phyloP scores from a whole-genome alignment of 169 alveolate genomes.

The Plasmodium adleri region DNA sequence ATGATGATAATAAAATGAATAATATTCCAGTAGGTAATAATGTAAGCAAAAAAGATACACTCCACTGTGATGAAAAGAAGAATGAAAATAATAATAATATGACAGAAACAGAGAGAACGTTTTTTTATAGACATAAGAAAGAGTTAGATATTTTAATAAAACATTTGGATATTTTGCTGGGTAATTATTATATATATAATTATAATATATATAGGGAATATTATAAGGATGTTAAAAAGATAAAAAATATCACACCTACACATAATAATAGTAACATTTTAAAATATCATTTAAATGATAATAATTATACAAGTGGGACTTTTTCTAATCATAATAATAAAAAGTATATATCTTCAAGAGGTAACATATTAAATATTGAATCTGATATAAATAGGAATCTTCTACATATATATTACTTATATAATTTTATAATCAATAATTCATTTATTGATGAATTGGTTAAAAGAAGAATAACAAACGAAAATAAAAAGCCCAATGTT shows the following conservation, averaged over 20 bases:
- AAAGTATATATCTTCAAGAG: no score
- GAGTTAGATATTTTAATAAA: constrained; percentile 39
- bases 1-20: no score
- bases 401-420: constrained; percentile 28
- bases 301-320: no score
- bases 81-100: not conserved
- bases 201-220: constrained; percentile 45
- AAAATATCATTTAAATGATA: no score
- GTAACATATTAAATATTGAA: not conserved
- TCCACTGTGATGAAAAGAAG: not conserved
- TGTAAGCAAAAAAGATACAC: no score
- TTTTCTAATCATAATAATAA: no score
- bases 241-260: not conserved
- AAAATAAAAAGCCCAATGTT: not conserved
- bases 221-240: constrained; percentile 1
- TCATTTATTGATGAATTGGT: constrained; percentile 22
- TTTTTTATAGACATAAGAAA: constrained; percentile 41
- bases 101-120: not conserved
- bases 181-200: constrained; percentile 21
- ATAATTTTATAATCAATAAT: constrained; percentile 32
- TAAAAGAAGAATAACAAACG: not conserved
- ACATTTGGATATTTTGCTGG: constrained; percentile 55
- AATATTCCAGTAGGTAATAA: no score
- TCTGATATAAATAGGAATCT: not conserved
- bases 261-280: not conserved